These are phyloP conservation scores for Nannochloris sp. DNA, from an alignment of 139 green algal species.

Conservation along the genomic window DNA sequence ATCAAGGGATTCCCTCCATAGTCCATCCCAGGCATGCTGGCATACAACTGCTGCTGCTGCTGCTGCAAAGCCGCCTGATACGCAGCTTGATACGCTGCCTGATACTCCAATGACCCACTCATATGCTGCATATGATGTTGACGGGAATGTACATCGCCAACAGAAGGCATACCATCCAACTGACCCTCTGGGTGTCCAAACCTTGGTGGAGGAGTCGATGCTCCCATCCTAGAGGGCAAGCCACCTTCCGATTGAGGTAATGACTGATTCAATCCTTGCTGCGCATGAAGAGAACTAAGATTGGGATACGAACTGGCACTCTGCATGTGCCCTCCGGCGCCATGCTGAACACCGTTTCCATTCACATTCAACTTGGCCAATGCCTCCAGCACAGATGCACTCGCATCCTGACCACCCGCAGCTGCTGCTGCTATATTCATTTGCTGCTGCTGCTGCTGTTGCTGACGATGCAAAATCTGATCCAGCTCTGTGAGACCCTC, in stretches of 20 bases:
- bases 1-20: neutral
- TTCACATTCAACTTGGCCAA: conserved; percentile 33
- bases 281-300: neutral
- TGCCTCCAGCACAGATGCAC: conserved; percentile 31
- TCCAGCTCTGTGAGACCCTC: conserved; percentile 11
- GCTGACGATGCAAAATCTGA: conserved; percentile 22
- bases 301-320: neutral
- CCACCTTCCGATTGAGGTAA: too few species aligned
- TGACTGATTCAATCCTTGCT: too few species aligned
- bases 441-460: neutral
- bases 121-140: conserved; percentile 7
- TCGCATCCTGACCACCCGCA: neutral
- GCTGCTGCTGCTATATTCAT: neutral
- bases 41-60: conserved; percentile 34
- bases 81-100: conserved; percentile 79
- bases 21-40: conserved; percentile 4
- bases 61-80: conserved; percentile 71
- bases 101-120: conserved; percentile 51
- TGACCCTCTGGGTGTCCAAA: conserved; percentile 6
- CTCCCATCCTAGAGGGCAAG: too few species aligned
- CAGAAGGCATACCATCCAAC: too few species aligned
- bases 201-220: conserved; percentile 10
- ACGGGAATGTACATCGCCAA: neutral
- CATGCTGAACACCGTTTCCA: neutral
- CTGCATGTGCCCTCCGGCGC: neutral